Evolutionary conservation across 148 eudicot species (phyloP), one percentile per base, ranked within the genome.

Genomic region (Fagopyrum tataricum): DNA sequence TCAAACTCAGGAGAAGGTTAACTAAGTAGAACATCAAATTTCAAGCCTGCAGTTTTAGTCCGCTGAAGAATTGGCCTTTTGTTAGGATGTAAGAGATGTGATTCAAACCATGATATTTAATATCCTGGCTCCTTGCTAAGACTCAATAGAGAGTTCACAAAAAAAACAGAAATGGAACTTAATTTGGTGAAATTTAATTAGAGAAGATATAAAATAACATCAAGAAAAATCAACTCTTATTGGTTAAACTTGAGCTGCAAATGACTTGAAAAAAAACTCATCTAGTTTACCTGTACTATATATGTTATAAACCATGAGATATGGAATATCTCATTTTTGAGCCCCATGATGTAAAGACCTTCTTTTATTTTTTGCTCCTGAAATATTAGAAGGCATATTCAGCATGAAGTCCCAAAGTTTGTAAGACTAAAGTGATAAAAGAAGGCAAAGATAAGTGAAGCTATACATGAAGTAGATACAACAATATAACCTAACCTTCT

Each of bases 341-440:
- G 94, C 75, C 99, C 99, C 97, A 96, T 96, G 96, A 96, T 96
- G 86, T 86, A 88, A 74, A 96, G 96, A 78, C 99, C 99, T 78
- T 96, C 97, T 85, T 87, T 90, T 78, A 96, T 96, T 83, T 92
- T 96, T 74, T 84, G 91, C 76, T 96, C 99, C 99, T 96, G 89
- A 61, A 84, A 80, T 67, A 72, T 21, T 61, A 80, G 20, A 67
- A 44, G 70, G 56, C 55, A 24, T 56, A 56, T 26, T 81, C 7
- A 74, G 62, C 41, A 39, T 61, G 2, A 69, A 49, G 55, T 26
- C 5, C 52, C 62, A 12, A 61, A 18, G 40, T 62, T 42, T 17
- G 44, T 21, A 68, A 41, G 44, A 41, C 72, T 15, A 20, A 44
- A 64, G 6, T 37, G 69, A 31, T 6, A 64, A 61, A 26, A 17